phyloP scores from a whole-genome alignment of 768 basidiomycete species.

The Auriscalpium orientale region DNA sequence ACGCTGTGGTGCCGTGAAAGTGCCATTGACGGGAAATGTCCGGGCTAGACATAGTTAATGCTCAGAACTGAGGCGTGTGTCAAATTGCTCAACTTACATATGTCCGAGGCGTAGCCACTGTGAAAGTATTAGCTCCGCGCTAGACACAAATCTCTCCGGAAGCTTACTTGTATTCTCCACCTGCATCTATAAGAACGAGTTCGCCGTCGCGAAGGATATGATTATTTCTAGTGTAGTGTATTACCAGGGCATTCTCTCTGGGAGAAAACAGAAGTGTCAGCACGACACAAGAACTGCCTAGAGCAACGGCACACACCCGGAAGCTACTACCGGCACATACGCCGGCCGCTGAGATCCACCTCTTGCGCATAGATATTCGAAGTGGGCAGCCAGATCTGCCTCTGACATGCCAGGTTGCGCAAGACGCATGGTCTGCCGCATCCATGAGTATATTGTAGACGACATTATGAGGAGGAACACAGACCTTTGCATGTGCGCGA shows the following conservation, averaged over 20 bases:
- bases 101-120: constrained; percentile 92
- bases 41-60: constrained; percentile 43
- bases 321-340: constrained; percentile 97
- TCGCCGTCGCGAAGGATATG: constrained; percentile 65
- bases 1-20: constrained; percentile 69
- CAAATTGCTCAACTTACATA: constrained; percentile 47
- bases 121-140: constrained; percentile 22
- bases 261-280: neutral
- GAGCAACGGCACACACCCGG: constrained; percentile 49
- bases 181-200: constrained; percentile 82
- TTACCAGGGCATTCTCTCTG: constrained; percentile 81
- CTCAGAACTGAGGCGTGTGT: neutral
- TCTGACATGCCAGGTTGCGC: constrained; percentile 50
- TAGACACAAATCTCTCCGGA: neutral
- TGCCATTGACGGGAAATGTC: constrained; percentile 81
- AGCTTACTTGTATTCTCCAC: constrained; percentile 82
- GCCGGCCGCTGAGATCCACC: constrained; percentile 79
- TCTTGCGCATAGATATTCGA: constrained; percentile 80
- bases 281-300: neutral
- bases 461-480: neutral
- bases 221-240: constrained; percentile 94
- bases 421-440: constrained; percentile 74
- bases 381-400: constrained; percentile 65
- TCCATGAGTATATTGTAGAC: neutral
- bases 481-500: constrained; percentile 75